Conservation (phyloP, 805 yeast species). For the Zygoascus biomembranicola region DNA sequence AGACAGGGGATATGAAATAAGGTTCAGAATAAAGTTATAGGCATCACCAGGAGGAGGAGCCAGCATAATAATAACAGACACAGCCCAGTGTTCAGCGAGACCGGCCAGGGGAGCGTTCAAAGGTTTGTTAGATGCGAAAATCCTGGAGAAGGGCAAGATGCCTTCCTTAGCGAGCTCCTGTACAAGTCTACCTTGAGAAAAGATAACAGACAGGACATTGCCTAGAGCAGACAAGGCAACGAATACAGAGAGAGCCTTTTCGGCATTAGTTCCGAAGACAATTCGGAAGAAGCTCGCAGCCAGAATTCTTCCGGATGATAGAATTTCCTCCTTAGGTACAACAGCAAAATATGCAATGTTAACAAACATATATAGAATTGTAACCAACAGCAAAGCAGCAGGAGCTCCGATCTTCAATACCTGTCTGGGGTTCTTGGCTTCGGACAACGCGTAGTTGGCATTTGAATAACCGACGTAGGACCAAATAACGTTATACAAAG, state of each 20-base stretch:
- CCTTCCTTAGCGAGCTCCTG: conserved; percentile 82
- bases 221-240: conserved; percentile 79
- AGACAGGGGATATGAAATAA: conserved; percentile 75
- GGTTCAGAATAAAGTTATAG: conserved; percentile 68
- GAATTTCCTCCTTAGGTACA: conserved; percentile 38
- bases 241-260: conserved; percentile 66
- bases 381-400: conserved; percentile 49
- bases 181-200: conserved; percentile 73
- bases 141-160: conserved; percentile 59
- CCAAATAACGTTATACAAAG: conserved; percentile 78
- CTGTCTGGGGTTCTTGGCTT: conserved; percentile 62
- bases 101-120: conserved; percentile 69
- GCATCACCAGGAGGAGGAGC: conserved; percentile 89
- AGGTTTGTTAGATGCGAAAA: conserved; percentile 66
- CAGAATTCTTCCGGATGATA: conserved; percentile 54
- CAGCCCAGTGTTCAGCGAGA: conserved; percentile 65
- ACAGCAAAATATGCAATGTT: conserved; percentile 61
- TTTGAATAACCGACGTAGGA: conserved; percentile 77
- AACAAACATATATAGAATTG: conserved; percentile 63
- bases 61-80: conserved; percentile 62
- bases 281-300: conserved; percentile 70
- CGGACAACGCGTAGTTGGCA: conserved; percentile 77
- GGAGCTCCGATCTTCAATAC: conserved; percentile 72
- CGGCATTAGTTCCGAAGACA: conserved; percentile 63
- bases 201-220: conserved; percentile 70